Evolutionary conservation across 495 filamentous ascomycete species (phyloP), one percentile per base, ranked within the genome.

Genomic region (Pyrenula aspistea): DNA sequence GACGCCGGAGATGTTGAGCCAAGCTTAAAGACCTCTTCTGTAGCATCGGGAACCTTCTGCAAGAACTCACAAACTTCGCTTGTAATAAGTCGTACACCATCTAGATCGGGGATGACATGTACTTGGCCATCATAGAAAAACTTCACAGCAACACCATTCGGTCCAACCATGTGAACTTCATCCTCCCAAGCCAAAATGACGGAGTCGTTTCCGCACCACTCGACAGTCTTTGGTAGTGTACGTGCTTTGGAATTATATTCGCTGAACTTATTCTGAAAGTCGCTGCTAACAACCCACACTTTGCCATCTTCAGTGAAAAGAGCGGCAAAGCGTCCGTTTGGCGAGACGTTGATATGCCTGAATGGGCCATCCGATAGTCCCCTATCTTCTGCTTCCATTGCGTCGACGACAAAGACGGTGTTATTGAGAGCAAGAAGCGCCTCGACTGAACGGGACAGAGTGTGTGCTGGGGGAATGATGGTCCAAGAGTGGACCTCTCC

Each of bases 111-210:
- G 25, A 96, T 72, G 8, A 98, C 76, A 73, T 98, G 93, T 19
- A 97, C 84, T 58, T 88, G 85, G 25, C 83, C 85, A 66, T 97
- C 90, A 63, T 97, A 97, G 58, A 87, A 94, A 64, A 88, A 92
- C 77, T 82, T 83, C 31, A 90, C 79, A 48, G 88, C 79, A 11
- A 85, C 81, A 47, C 88, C 89, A 53, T 83, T 85, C 0, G 89
- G 90, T 1, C 91, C 91, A 56, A 97, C 86, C 50, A 98, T 77
- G 65, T 96, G 93, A n/a, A 97, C 84, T 63, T 98, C 93, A 70
- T 98, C 93, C 62, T 96, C 93, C 93, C 93, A 98, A 12, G 89
- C 90, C 58, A 97, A 81, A 51, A 95, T 83, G 10, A 96, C 89
- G 4, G 90, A 88, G 70, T 96, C 89, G 58, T 96, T 94, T 15